Base-by-base conservation (phyloP, 2,329 filamentous ascomycete genomes). In the Epichloe festucae region DNA sequence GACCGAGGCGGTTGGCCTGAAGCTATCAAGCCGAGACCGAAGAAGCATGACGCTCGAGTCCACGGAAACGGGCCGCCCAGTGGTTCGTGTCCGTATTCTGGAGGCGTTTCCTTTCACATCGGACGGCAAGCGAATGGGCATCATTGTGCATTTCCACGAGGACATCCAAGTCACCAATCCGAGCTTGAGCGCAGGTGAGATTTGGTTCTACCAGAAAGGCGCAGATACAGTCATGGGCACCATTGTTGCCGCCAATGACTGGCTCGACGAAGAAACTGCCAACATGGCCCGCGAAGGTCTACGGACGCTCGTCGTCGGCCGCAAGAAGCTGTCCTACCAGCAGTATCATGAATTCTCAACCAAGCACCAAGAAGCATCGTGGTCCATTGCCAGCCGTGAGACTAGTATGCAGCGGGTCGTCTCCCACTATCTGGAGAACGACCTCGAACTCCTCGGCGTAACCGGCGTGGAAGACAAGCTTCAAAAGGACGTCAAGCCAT, bases 201-300 rank as follows among this genome's bases (percentile, higher is more conserved):
- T 97, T 34, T 96, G 91, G 87, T 98, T 98, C 70, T 97, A 91
- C 63, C 90, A 98, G 62, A 98, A 98, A 68, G 93, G 93, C 55
- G 94, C 93, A 3, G 94, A 98, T 65, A 97, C 93, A 0, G 91
- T 98, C 56, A 98, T 98, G 94, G 81, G 84, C n/a, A 78, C 84
- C 3, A 97, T 98, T 57, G 93, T 98, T 38, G 88, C 86, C 7
- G 82, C 90, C 17, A 98, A 97, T 63, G 93, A 98, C 70, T 98
- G 93, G 94, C 81, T 98, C 0, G 93, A 98, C 59, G 93, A 98
- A 67, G 93, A 98, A 67, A 97, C 93, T 0, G 88, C 89, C n/a
- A 98, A 98, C 65, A 98, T 98, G 94, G 94, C 94, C 5, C 83
- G 93, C 46, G 94, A 98, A 73, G 93, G 93, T 40, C 73, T 98